phyloP scores from a whole-genome alignment of 2,329 filamentous ascomycete genomes.

The Waltergamsia citrina region DNA sequence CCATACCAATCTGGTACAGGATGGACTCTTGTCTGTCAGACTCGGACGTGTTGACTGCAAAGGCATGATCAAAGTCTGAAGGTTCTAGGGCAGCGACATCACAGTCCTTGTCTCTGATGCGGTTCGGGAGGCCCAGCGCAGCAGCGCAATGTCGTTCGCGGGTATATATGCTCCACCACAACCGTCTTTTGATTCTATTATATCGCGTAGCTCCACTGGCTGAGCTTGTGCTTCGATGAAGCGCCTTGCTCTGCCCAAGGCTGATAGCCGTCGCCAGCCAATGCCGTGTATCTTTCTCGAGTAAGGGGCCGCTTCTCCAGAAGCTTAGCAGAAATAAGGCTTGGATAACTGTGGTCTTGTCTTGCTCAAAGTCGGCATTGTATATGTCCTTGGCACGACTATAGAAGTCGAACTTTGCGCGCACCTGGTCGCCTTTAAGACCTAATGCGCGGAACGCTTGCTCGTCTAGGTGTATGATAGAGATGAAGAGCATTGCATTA shows the following conservation, averaged over 20 bases:
- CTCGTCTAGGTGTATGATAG: conserved; percentile 35
- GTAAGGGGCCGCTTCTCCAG: conserved; percentile 32
- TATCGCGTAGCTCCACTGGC: too few relatives aligned
- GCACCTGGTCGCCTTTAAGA: conserved; percentile 25
- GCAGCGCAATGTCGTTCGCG: conserved; percentile 37
- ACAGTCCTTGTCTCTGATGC: conserved; percentile 38
- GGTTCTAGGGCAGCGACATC: conserved; percentile 23
- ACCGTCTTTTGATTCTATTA: too few relatives aligned
- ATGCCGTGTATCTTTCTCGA: conserved; percentile 29
- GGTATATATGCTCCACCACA: conserved; percentile 41
- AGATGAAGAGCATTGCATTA: conserved; percentile 39
- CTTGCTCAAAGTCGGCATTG: conserved; percentile 34
- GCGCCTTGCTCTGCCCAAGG: conserved; percentile 30
- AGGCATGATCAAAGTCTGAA: conserved; percentile 9
- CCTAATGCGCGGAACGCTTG: too few relatives aligned
- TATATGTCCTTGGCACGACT: conserved; percentile 35
- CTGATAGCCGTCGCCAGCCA: conserved; percentile 34
- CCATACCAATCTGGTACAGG: conserved; percentile 20
- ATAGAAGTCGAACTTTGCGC: conserved; percentile 35
- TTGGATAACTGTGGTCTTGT: conserved; percentile 33
- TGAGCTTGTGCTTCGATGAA: conserved; percentile 25
- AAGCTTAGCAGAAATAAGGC: conserved; percentile 39
- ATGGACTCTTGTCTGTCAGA: conserved; percentile 14
- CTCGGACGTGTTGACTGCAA: conserved; percentile 12
- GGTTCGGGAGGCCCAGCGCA: conserved; percentile 32